These are phyloP conservation scores for Trichoderma orchidacearum DNA, from an alignment of 495 filamentous ascomycete species.

Conservation along the genomic window DNA sequence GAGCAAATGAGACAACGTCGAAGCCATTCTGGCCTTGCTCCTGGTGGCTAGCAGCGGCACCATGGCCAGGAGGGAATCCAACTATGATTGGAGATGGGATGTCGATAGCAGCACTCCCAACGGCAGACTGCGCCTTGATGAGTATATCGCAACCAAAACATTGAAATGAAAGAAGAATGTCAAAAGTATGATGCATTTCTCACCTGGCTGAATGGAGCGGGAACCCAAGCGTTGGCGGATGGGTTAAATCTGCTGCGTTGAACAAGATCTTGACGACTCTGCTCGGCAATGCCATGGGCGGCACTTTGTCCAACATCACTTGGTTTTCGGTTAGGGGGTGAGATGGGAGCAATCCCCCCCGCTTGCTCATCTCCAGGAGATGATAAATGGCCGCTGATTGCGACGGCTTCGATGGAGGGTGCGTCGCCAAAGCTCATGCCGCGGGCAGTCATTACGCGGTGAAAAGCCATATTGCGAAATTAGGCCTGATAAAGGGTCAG, in stretches of 20 bases:
- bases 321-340: too few species aligned
- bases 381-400: background rate
- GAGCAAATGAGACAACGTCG: background rate
- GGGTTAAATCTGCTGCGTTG: background rate
- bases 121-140: background rate
- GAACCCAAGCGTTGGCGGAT: background rate
- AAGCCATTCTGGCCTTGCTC: background rate
- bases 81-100: background rate
- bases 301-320: too few species aligned
- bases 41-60: background rate
- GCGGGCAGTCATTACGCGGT: background rate
- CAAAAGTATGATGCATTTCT: too few species aligned
- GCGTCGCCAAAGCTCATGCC: background rate
- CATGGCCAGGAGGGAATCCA: background rate
- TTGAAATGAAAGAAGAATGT: background rate
- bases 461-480: background rate
- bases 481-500: background rate
- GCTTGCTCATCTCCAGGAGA: too few species aligned
- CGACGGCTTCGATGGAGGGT: background rate
- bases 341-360: too few species aligned
- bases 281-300: background rate
- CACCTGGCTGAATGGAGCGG: background rate
- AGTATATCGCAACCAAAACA: background rate
- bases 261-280: background rate
- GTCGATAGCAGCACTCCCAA: background rate